A percentile compares a stretch with the other conserved stretches of the same genome.
phyloP scores from a whole-genome alignment of 2,329 filamentous ascomycete species.

The Sporothrix globosa region DNA sequence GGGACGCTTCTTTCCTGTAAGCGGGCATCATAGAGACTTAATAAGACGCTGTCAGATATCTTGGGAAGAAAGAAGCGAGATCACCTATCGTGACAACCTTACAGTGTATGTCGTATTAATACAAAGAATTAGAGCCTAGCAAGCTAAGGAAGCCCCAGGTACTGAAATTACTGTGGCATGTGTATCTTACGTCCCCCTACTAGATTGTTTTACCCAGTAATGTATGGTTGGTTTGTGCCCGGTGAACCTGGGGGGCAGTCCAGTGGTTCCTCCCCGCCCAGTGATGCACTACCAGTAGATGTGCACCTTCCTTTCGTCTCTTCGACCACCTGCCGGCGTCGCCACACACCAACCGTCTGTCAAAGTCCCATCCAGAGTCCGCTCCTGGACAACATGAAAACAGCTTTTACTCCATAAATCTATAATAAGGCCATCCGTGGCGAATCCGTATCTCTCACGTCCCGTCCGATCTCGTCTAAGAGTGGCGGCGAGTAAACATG shows the following conservation, averaged over 20 bases:
- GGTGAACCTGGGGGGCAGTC: not conserved
- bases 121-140: not conserved
- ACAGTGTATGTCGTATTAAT: not conserved
- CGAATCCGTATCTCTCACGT: slow-evolving; percentile 1
- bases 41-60: slow-evolving; percentile 8
- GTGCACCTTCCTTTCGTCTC: slow-evolving; percentile 21
- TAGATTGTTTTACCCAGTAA: slow-evolving; percentile 13
- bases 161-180: slow-evolving; percentile 11
- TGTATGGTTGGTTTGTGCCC: slow-evolving; percentile 26
- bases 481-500: not conserved
- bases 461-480: not conserved
- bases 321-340: not conserved
- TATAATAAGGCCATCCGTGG: slow-evolving; percentile 4
- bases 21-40: not conserved
- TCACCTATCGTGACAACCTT: slow-evolving; percentile 4
- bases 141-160: slow-evolving; percentile 1
- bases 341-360: not conserved
- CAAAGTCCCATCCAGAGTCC: slow-evolving; percentile 13
- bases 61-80: slow-evolving; percentile 5
- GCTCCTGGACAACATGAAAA: not conserved
- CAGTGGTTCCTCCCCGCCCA: slow-evolving; percentile 11
- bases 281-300: not conserved
- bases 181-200: slow-evolving; percentile 13
- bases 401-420: not conserved
- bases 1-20: not conserved